These are phyloP conservation scores for Fusarium sp. DNA, from an alignment of 2,329 filamentous ascomycete species.

Conservation along the genomic window DNA sequence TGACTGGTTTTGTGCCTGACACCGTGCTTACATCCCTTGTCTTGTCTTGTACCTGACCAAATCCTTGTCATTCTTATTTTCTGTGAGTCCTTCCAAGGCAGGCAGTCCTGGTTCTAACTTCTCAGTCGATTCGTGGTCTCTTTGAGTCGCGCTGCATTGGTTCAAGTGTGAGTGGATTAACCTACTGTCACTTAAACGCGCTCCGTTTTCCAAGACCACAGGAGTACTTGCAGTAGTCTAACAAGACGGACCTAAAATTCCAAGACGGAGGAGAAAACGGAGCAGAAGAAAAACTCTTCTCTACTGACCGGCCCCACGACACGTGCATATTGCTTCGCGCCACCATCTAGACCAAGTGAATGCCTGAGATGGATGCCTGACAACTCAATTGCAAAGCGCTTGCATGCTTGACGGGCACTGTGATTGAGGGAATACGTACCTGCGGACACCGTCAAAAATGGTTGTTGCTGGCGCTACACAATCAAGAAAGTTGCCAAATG, in stretches of 20 bases:
- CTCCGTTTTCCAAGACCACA: slow-evolving; percentile 23
- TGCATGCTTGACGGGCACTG: slow-evolving; percentile 6
- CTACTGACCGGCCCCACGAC: slow-evolving; percentile 9
- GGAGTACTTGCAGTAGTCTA: not conserved
- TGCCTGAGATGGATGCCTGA: slow-evolving; percentile 28
- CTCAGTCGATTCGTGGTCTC: slow-evolving; percentile 11
- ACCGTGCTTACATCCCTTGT: slow-evolving; percentile 23
- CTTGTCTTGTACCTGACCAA: slow-evolving; percentile 34
- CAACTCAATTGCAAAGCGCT: not conserved
- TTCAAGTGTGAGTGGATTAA: slow-evolving; percentile 32
- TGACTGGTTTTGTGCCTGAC: slow-evolving; percentile 39
- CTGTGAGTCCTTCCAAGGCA: not conserved
- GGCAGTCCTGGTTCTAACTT: not conserved
- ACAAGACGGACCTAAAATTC: not conserved
- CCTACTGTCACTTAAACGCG: slow-evolving; percentile 1
- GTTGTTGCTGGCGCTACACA: slow-evolving; percentile 14
- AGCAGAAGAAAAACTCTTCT: slow-evolving; percentile 41
- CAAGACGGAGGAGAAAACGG: slow-evolving; percentile 28
- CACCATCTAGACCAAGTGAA: slow-evolving; percentile 13
- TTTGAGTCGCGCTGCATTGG: slow-evolving; percentile 9
- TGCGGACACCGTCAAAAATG: slow-evolving; percentile 35
- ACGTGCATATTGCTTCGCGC: slow-evolving; percentile 27
- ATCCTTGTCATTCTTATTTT: slow-evolving; percentile 13
- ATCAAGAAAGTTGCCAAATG: slow-evolving; percentile 26
- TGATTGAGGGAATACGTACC: slow-evolving; percentile 22